Evolutionary conservation across 768 basidiomycete genomes (phyloP), one percentile per base, ranked within the genome.

Genomic region (Rhizopogon vinicolor): DNA sequence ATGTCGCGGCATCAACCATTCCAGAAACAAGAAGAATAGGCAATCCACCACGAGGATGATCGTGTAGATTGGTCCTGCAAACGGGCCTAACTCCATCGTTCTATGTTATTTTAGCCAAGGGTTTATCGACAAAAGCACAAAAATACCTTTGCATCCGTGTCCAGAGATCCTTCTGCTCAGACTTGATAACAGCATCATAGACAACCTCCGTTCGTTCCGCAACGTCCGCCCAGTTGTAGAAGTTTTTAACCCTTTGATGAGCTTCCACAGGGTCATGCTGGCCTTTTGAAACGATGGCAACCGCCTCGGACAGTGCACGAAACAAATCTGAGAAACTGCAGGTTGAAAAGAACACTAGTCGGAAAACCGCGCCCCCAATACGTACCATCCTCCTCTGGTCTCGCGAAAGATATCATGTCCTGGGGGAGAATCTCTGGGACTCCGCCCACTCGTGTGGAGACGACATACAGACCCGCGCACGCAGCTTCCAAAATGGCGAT

Each of bases 401-500:
- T 83, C 0, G 95, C 93, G 65, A 98, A 97, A 49, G 91, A 92
- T 56, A 98, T 93, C 90, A 98, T 91, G 61, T 96, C 92, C 55
- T 85, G 75, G 0, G 97, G 97, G 13, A 99, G 74, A 53, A 98
- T 89, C 69, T 98, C 97, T 0, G 96, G 93, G 0, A 98, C 91
- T 1, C 97, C 97, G 0, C 97, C 97, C 0, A 98, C 96, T 43
- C 86, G 84, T 0, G 97, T 98, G 41, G 87, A 87, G 48, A 98
- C 96, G 49, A 98, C 89, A 65, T 96, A 96, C 14, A 98, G 78
- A 1, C 97, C 96, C 0, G 93, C 85, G 60, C 91, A 95, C 0
- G 97, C 97, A 0, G 96, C 97, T 74, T 99, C 97, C 42, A 99
- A 80, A 60, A 96, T 94, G n/a, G 90, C 91, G 60, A 96, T 98